phyloP scores from a whole-genome alignment of 495 filamentous ascomycete genomes.

The Aspergillus asperescens region DNA sequence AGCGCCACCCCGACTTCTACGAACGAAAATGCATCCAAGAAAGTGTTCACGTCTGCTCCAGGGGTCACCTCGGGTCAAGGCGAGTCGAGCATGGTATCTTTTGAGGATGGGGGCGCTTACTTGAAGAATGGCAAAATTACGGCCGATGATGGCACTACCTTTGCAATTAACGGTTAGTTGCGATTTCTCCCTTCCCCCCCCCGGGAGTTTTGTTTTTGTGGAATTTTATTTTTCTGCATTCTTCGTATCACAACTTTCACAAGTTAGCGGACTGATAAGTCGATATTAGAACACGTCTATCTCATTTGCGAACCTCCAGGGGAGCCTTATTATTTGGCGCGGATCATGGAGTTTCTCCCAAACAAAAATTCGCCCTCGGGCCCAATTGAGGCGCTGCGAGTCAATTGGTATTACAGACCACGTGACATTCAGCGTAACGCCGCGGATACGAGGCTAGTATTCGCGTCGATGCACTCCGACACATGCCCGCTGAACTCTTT shows the following conservation, averaged over 20 bases:
- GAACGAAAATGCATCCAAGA: slow-evolving; percentile 35
- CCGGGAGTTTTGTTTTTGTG: slow-evolving; percentile 13
- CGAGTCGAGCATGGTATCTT: slow-evolving; percentile 78
- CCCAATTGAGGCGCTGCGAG: slow-evolving; percentile 78
- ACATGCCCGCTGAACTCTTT: slow-evolving; percentile 86
- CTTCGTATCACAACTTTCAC: slow-evolving; percentile 9
- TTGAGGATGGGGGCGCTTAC: slow-evolving; percentile 61
- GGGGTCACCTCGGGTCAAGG: slow-evolving; percentile 33
- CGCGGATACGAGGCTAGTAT: slow-evolving; percentile 81
- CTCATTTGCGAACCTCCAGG: slow-evolving; percentile 96
- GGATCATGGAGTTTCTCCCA: slow-evolving; percentile 97
- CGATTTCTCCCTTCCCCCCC: slow-evolving; percentile 11
- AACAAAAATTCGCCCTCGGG: slow-evolving; percentile 63
- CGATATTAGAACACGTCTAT: slow-evolving; percentile 80
- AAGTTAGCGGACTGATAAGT: slow-evolving; percentile 18
- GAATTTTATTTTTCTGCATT: slow-evolving; percentile 14
- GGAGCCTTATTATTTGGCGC: slow-evolving; percentile 94
- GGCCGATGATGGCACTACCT: slow-evolving; percentile 84
- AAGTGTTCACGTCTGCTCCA: slow-evolving; percentile 45
- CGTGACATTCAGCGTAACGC: slow-evolving; percentile 91
- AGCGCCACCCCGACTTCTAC: slow-evolving; percentile 36
- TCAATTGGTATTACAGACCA: slow-evolving; percentile 98
- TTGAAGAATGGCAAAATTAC: slow-evolving; percentile 74
- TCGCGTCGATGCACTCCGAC: slow-evolving; percentile 98
- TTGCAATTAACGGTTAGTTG: slow-evolving; percentile 81